Evolutionary conservation across 75 land plant genomes (phyloP).

Genomic region (Sequoiadendron giganteum): DNA sequence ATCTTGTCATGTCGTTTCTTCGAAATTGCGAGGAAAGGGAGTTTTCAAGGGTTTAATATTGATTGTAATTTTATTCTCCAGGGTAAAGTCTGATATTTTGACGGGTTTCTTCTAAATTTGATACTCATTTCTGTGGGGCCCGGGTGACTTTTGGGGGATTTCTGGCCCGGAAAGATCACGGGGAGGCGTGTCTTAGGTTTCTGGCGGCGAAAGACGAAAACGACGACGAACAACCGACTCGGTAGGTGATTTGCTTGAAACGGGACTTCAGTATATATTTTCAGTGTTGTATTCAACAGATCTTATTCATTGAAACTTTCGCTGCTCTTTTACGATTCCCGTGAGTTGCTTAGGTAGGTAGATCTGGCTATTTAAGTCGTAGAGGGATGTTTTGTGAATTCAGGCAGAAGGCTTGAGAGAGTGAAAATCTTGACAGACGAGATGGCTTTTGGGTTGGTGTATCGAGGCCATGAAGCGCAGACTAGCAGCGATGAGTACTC

Average conservation of each 20-base stretch:
- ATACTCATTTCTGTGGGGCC: background rate
- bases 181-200: background rate
- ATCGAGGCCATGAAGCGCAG: slow-evolving; percentile 32
- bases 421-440: background rate
- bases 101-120: background rate
- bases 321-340: background rate
- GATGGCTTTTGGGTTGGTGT: slow-evolving; percentile 40
- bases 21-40: background rate
- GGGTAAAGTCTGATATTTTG: background rate
- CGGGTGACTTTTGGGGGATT: background rate
- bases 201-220: background rate
- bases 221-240: background rate
- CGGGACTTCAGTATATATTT: background rate
- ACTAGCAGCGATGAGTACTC: slow-evolving; percentile 23
- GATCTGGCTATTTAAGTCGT: background rate
- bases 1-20: background rate
- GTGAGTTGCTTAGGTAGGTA: background rate
- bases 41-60: background rate
- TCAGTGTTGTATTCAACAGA: background rate
- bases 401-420: background rate
- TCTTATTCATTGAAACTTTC: background rate
- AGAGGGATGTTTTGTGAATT: background rate
- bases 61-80: background rate
- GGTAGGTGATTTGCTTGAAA: background rate
- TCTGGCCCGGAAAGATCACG: background rate